Evolutionary conservation across 352 stramenopile genomes (phyloP).

Genomic region (Globisporangium ultimum): DNA sequence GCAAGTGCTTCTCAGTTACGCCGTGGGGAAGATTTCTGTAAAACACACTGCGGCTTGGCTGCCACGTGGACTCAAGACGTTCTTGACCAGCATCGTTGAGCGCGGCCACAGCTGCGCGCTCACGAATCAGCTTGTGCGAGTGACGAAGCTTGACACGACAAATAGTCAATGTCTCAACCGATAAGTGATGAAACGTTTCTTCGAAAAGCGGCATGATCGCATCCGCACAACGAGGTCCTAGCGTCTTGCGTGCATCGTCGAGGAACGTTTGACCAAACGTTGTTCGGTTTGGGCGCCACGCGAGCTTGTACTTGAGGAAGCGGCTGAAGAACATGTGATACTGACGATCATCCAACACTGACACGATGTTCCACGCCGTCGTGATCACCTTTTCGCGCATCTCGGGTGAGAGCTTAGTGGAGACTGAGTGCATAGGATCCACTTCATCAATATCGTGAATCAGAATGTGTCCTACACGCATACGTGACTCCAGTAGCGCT

Average conservation of each 20-base stretch:
- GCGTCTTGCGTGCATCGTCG: constrained; percentile 61
- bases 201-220: constrained; percentile 81
- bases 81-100: constrained; percentile 39
- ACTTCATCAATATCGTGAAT: constrained; percentile 81
- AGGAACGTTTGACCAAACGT: constrained; percentile 83
- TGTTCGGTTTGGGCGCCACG: constrained; percentile 71
- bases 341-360: constrained; percentile 76
- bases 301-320: constrained; percentile 86
- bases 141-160: constrained; percentile 78
- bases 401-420: constrained; percentile 50
- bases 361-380: constrained; percentile 83
- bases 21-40: constrained; percentile 75
- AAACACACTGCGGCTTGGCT: constrained; percentile 58
- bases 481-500: constrained; percentile 73
- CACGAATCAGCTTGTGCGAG: constrained; percentile 59
- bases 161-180: constrained; percentile 83
- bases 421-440: constrained; percentile 56
- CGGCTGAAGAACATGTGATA: constrained; percentile 88
- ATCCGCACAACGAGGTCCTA: constrained; percentile 49
- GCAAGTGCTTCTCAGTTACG: constrained; percentile 64
- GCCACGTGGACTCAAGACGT: constrained; percentile 42
- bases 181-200: constrained; percentile 71
- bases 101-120: constrained; percentile 37
- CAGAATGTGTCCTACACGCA: constrained; percentile 81
- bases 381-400: constrained; percentile 80